Evolutionary conservation across 805 yeast genomes (phyloP).

Genomic region (Wickerhamiella spandovensis): DNA sequence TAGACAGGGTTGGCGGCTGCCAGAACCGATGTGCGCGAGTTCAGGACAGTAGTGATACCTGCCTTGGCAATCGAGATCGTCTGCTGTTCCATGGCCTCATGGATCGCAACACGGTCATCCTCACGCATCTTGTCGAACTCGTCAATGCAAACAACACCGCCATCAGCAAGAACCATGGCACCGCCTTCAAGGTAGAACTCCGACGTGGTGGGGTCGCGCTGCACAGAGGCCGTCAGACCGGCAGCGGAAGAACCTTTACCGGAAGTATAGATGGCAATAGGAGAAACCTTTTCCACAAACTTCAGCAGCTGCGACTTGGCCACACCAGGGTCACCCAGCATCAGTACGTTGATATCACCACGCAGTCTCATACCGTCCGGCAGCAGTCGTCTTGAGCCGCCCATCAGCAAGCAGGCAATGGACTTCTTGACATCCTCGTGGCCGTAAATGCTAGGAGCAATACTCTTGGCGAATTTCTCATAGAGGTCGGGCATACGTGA

Average conservation of each 20-base stretch:
- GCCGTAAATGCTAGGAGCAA: constrained; percentile 96
- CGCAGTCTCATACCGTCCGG: constrained; percentile 95
- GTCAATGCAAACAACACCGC: constrained; percentile 98
- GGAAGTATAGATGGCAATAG: constrained; percentile 89
- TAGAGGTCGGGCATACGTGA: constrained; percentile 77
- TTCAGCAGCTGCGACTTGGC: constrained; percentile 94
- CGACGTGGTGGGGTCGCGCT: constrained; percentile 70
- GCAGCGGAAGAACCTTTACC: constrained; percentile 99
- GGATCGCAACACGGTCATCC: constrained; percentile 96
- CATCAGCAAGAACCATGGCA: constrained; percentile 99
- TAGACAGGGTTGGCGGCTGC: constrained; percentile 98
- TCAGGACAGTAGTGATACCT: constrained; percentile 92
- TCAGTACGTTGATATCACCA: constrained; percentile 89
- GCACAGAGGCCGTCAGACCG: constrained; percentile 96
- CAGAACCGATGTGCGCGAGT: constrained; percentile 88
- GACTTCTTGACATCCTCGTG: constrained; percentile 87
- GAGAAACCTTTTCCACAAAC: constrained; percentile 89
- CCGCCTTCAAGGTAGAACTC: constrained; percentile 98
- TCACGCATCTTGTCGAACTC: constrained; percentile 99
- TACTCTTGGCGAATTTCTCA: constrained; percentile 70
- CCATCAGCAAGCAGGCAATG: constrained; percentile 79
- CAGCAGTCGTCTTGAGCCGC: constrained; percentile 81
- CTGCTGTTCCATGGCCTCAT: constrained; percentile 99
- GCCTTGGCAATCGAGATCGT: constrained; percentile 98
- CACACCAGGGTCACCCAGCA: constrained; percentile 98